Evolutionary conservation across 164 flowering plant genomes (phyloP), one percentile per base, ranked within the genome.

Genomic region (Vitis rupestris): DNA sequence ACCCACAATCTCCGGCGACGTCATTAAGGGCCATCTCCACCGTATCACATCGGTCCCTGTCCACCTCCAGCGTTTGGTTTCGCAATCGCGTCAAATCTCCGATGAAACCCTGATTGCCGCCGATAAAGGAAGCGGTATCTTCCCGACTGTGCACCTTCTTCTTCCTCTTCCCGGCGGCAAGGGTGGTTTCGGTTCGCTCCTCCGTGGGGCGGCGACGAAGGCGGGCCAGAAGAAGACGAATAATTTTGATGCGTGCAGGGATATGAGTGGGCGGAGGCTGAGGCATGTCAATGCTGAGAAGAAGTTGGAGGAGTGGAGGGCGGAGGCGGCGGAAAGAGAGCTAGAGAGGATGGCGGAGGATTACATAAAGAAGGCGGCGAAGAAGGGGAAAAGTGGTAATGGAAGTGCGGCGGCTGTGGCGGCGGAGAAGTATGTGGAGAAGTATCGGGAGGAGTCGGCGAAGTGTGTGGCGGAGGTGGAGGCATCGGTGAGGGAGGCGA

Each of bases 191-290:
- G 99, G 99, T 1, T 96, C 98, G 1, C 89, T 96, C 11, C 84
- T 96, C 15, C 83, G 98, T 9, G 99, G 98, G 1, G 97, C 98
- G 9, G 99, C 90, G 29, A 90, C 99, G 10, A 96, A 95, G 74
- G 97, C 97, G 6, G 98, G 99, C 8, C 99, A 96, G 83, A 95
- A 93, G 83, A 96, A 96, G 84, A 96, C 98, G 11, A 92, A 89
- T 74, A 96, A 96, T 68, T 91, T 91, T 75, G 98, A 96, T 68
- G 99, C 99, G 13, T 96, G 99, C 54, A 75, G 97, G 48, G 99
- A 95, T 71, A 95, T 95, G 98, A 93, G 93, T 64, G 99, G 99
- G 10, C 78, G 97, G 72, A 82, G 99, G 77, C 72, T 95, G 65
- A 73, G 97, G 68, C 97, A 96, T 53, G 99, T 93, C 61, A 93